Evolutionary conservation across 2,329 filamentous ascomycete genomes (phyloP), one percentile per base, ranked within the genome.

Genomic region (Arthroderma sp.): DNA sequence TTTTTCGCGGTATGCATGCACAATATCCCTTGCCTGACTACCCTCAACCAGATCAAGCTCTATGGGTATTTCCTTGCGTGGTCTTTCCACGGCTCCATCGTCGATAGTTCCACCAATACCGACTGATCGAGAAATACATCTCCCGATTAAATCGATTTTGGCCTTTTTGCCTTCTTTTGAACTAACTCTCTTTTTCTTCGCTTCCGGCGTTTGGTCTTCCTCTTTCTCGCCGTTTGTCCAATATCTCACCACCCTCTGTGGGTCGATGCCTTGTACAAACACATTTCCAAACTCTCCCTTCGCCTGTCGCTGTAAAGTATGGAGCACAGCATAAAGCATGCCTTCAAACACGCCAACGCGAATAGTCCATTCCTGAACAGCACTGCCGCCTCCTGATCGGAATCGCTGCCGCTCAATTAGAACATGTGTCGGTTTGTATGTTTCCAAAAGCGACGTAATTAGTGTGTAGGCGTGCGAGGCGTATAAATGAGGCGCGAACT

Each of bases 271-370:
- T 9, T 75, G 64, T 0, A 84, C 73, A 1, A 65, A 63, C n/a
- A 74, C 74, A 17, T 66, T 61, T 74, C 74, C 61, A 2, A 58
- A 43, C 41, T 25, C 62, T 25, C 9, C 63, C 59, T 67, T 58
- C 0, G 72, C 72, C 53, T 78, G 69, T 17, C 72, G 68, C 49
- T 71, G 71, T 52, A 88, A 66, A 0, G 83, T 80, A 54, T 78
- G 75, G 38, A 91, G 69, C 11, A 83, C 77, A 7, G 85, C 85
- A 74, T 90, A 86, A 0, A 94, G 71, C 83, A 93, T 93, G 2
- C 83, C 82, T 69, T 94, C 88, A 21, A 94, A 79, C 65, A 86
- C 84, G 63, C 91, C 91, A 7, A 94, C 88, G 1, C 87, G 77
- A 41, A 93, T 68, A 2, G 88, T 91, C 88, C 88, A 94, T 70